Conservation (phyloP, 2,329 filamentous ascomycete genomes). For the Aspergillus brasiliensis region DNA sequence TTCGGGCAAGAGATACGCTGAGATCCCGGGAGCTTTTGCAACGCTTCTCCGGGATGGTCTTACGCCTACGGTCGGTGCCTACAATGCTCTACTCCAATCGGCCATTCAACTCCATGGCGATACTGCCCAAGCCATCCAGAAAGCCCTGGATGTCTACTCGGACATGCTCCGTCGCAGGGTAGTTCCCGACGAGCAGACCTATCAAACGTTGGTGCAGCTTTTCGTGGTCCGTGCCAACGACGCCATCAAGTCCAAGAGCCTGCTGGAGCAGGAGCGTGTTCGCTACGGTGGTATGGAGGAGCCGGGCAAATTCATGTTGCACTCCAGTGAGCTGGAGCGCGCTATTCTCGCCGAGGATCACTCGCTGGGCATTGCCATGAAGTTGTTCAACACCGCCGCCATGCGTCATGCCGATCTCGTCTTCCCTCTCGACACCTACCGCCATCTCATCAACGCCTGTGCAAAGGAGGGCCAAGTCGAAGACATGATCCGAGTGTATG, state of each 20-base stretch:
- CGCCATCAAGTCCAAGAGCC: conserved; percentile 70
- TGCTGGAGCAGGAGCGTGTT: conserved; percentile 76
- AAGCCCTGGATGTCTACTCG: conserved; percentile 90
- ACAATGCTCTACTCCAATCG: conserved; percentile 85
- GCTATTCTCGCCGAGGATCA: conserved; percentile 86
- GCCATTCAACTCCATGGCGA: conserved; percentile 79
- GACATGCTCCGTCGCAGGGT: conserved; percentile 92
- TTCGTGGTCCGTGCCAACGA: conserved; percentile 80
- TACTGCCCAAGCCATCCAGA: conserved; percentile 81
- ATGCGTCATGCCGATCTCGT: conserved; percentile 59
- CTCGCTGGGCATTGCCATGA: conserved; percentile 79
- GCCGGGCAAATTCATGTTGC: conserved; percentile 81
- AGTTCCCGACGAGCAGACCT: conserved; percentile 79
- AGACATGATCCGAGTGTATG: conserved; percentile 88
- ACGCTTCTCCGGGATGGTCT: conserved; percentile 81
- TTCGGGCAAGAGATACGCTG: conserved; percentile 71
- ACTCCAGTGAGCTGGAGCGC: conserved; percentile 83
- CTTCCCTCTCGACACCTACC: conserved; percentile 82
- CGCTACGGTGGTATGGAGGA: conserved; percentile 86
- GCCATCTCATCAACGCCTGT: conserved; percentile 82
- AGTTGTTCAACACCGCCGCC: conserved; percentile 78
- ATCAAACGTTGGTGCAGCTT: conserved; percentile 81
- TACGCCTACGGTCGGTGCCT: conserved; percentile 79
- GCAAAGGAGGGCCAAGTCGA: conserved; percentile 77
- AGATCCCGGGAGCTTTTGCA: conserved; percentile 90